phyloP scores from a whole-genome alignment of 805 yeast genomes.

The Kuraishia ogatae region DNA sequence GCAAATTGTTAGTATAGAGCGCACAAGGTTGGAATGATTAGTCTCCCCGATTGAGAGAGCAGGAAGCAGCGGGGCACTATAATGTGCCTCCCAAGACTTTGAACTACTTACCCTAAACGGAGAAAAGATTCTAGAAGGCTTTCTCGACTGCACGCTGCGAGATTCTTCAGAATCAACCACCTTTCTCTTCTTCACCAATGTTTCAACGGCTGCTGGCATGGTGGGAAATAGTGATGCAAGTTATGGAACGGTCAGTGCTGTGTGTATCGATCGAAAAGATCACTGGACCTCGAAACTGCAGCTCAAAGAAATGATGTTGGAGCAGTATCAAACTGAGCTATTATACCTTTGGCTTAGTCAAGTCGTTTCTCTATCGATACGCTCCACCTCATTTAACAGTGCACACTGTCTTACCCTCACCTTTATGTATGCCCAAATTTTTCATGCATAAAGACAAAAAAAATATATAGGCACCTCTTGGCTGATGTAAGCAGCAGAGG shows the following conservation, averaged over 20 bases:
- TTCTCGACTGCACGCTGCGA: constrained; percentile 4
- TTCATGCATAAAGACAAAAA: not conserved
- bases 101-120: constrained; percentile 58
- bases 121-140: constrained; percentile 57
- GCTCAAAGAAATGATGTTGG: no score
- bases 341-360: not conserved
- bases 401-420: not conserved
- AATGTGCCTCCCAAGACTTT: no score
- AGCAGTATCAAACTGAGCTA: no score
- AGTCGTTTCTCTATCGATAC: not conserved
- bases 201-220: constrained; percentile 3
- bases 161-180: constrained; percentile 1
- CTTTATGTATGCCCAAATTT: not conserved
- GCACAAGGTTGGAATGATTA: not conserved
- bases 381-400: not conserved
- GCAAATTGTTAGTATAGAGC: not conserved
- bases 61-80: not conserved
- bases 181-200: constrained; percentile 6
- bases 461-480: not conserved
- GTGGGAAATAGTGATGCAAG: constrained; percentile 2
- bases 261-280: no score
- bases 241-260: no score
- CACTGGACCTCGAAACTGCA: no score
- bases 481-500: not conserved
- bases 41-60: not conserved